Evolutionary conservation across 768 basidiomycete genomes (phyloP), one percentile per base, ranked within the genome.

Genomic region (Chalciporus pseudorubinellus): DNA sequence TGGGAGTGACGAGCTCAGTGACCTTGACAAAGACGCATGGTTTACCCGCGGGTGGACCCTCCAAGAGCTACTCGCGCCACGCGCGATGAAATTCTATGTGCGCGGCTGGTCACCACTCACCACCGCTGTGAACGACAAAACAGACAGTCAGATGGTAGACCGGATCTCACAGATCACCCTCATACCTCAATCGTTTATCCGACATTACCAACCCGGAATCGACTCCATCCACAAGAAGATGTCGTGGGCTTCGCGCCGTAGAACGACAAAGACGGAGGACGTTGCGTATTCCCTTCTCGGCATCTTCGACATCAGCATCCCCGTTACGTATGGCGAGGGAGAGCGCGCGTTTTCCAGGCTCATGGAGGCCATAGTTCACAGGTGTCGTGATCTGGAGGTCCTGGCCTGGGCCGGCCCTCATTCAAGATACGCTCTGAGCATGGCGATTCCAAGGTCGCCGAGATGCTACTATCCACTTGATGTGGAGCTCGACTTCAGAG

Each of bases 261-360:
- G 46, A 19, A 61, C 58, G 13, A 61, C 59, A 6, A 46, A 52
- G 18, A 40, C 41, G 21, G 59, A 59, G 38, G 59, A 61, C 39
- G 36, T 36, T 21, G 55, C 58, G 9, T 59, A 61, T 39, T 57
- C 50, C n/a, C 46, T 61, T 22, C 31, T 49, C 28, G 58, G 54
- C 20, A 42, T 61, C 33, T 56, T 61, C n/a, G 45, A 57, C 29
- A 46, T 56, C 31, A 50, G 44, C 31, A 40, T 61, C 11, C 43
- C 54, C 1, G 47, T 61, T n/a, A 39, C 48, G 21, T 61, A 61
- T 36, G 59, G 59, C 24, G 58, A 56, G 38, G 59, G 59, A 33
- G 39, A 39, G 24, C 49, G 47, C n/a, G 59, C 59, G 1, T 61
- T 59, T 42, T 28, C 41, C 39, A 21, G 59, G 29, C 47, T 61